A percentile compares a stretch with the other conserved stretches of the same genome.
phyloP scores from a whole-genome alignment of 2,329 filamentous ascomycete species.

The Leptographium flavum region DNA sequence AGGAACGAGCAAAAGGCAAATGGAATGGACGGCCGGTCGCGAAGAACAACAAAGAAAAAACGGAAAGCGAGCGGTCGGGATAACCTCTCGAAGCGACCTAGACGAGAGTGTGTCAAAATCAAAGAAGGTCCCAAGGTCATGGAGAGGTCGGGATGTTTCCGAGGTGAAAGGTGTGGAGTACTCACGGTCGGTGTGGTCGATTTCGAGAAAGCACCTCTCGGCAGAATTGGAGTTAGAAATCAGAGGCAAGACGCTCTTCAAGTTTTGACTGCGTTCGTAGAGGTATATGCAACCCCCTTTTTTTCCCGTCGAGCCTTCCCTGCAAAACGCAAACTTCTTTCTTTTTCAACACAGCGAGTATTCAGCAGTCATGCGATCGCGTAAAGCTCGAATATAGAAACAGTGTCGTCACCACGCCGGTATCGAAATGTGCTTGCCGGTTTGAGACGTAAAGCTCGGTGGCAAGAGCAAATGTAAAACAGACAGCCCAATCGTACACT shows the following conservation, averaged over 20 bases:
- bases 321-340: neutral
- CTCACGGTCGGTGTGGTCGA: neutral
- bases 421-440: neutral
- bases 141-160: neutral
- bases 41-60: neutral
- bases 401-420: neutral
- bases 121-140: neutral
- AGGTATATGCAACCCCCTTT: neutral
- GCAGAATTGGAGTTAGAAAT: neutral
- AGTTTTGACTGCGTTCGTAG: neutral
- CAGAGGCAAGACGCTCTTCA: neutral
- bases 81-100: neutral
- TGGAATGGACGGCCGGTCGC: neutral
- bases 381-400: neutral
- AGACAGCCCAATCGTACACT: neutral
- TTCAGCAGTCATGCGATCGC: neutral
- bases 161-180: neutral
- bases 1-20: neutral
- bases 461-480: slow-evolving; percentile 1
- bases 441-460: neutral
- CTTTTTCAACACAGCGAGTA: neutral
- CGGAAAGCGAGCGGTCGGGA: neutral
- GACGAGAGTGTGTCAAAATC: neutral
- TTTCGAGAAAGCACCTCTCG: neutral
- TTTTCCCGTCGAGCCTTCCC: neutral